These are phyloP conservation scores for Trichaptum fuscoviolaceum DNA, from an alignment of 768 basidiomycete species.

Conservation along the genomic window DNA sequence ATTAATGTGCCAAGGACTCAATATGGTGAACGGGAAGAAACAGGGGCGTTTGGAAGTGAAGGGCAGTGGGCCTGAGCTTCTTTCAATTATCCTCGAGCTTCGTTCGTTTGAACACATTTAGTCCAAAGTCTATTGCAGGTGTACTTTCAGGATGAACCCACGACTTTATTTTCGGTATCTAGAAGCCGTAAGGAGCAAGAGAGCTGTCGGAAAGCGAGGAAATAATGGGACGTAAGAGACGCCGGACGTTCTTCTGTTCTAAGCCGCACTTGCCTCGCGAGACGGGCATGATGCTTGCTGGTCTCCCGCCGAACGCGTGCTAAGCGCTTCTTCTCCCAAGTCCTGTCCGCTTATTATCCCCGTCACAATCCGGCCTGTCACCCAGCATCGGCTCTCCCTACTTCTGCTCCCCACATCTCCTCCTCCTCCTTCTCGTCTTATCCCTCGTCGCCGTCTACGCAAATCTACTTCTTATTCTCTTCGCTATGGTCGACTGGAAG, in stretches of 20 bases:
- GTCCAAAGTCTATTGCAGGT: background rate
- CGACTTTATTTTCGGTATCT: background rate
- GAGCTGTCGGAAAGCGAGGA: background rate
- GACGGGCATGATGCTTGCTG: background rate
- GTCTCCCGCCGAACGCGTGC: background rate
- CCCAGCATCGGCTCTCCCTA: background rate
- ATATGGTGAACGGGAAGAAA: background rate
- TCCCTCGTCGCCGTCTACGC: background rate
- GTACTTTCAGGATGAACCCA: background rate
- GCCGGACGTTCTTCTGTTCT: background rate
- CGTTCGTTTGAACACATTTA: background rate
- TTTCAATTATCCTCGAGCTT: background rate
- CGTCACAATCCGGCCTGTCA: background rate
- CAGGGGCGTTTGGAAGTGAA: background rate
- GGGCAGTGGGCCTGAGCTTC: background rate
- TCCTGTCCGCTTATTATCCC: background rate
- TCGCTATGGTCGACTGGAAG: constrained; percentile 47
- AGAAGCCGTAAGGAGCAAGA: background rate
- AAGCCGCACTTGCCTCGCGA: constrained; percentile 1
- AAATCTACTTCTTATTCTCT: background rate
- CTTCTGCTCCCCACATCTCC: background rate
- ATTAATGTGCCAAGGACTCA: background rate
- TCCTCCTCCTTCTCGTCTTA: background rate
- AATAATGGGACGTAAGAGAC: background rate
- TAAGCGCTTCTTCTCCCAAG: background rate